Evolutionary conservation across 75 land plant genomes (phyloP).

Genomic region (Sequoia sempervirens): DNA sequence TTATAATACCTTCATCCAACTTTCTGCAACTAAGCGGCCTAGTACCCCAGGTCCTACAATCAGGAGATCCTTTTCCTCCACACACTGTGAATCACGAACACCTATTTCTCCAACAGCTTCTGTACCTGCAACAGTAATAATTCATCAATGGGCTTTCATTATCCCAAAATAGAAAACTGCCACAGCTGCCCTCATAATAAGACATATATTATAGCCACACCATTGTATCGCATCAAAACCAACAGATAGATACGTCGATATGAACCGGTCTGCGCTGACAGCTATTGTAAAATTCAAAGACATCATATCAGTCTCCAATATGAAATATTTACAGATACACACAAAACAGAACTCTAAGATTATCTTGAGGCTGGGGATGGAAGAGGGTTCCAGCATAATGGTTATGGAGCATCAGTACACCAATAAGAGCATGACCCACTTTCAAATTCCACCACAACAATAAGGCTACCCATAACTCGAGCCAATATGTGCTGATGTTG

Average conservation of each 20-base stretch:
- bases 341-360: not conserved
- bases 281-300: not conserved
- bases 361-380: not conserved
- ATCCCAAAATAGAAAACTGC: not conserved
- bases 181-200: not conserved
- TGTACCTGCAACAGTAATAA: conserved; percentile 6
- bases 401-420: not conserved
- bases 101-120: conserved; percentile 10
- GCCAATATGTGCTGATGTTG: not conserved
- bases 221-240: not conserved
- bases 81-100: conserved; percentile 14
- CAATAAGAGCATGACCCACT: not conserved
- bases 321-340: not conserved
- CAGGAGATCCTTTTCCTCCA: conserved; percentile 53
- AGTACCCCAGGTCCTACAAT: conserved; percentile 93
- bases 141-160: not conserved
- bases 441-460: not conserved
- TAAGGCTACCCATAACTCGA: not conserved
- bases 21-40: conserved; percentile 71
- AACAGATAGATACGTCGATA: not conserved
- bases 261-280: not conserved
- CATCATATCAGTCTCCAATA: not conserved
- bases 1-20: conserved; percentile 61
- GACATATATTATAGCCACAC: not conserved
- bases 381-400: not conserved